These are phyloP conservation scores for Drechslerella dactyloides DNA, from an alignment of 2,329 filamentous ascomycete genomes.

Conservation along the genomic window DNA sequence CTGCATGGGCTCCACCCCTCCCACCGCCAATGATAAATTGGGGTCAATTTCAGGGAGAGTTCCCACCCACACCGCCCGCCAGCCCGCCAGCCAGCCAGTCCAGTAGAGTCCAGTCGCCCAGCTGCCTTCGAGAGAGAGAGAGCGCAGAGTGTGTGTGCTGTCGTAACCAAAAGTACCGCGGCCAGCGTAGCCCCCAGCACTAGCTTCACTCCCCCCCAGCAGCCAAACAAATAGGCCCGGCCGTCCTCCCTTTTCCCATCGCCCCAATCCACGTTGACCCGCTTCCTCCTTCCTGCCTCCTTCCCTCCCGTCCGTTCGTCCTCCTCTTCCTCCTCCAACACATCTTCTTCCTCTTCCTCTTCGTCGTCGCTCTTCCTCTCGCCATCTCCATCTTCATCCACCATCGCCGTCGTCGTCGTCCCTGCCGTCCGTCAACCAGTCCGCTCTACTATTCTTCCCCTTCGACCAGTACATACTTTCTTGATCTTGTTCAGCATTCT, in stretches of 20 bases:
- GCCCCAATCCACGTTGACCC: slow-evolving; percentile 22
- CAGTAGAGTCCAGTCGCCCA: slow-evolving; percentile 10
- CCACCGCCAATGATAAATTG: slow-evolving; percentile 41
- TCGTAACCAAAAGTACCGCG: slow-evolving; percentile 39
- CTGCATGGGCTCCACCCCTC: slow-evolving; percentile 30
- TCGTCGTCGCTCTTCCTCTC: slow-evolving; percentile 57
- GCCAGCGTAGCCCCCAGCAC: slow-evolving; percentile 29
- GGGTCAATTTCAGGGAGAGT: slow-evolving; percentile 30
- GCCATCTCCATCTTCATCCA: slow-evolving; percentile 56
- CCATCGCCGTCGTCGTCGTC: slow-evolving; percentile 14
- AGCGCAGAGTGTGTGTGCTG: slow-evolving; percentile 11
- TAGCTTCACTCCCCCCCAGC: background rate
- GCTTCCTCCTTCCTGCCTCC: slow-evolving; percentile 35
- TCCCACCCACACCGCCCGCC: slow-evolving; percentile 4
- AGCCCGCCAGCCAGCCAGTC: background rate
- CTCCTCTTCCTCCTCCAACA: slow-evolving; percentile 55
- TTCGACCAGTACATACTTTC: slow-evolving; percentile 59
- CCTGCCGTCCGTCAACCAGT: too few species aligned
- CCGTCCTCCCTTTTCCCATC: slow-evolving; percentile 2
- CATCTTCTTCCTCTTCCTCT: slow-evolving; percentile 53
- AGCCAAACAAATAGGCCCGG: slow-evolving; percentile 2
- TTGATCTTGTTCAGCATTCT: too few species aligned
- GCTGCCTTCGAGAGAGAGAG: slow-evolving; percentile 4
- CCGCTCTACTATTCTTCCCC: slow-evolving; percentile 60
- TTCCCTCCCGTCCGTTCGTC: slow-evolving; percentile 50